phyloP scores from a whole-genome alignment of 1,284 basidiomycete genomes.

The Volvariella surrecta region DNA sequence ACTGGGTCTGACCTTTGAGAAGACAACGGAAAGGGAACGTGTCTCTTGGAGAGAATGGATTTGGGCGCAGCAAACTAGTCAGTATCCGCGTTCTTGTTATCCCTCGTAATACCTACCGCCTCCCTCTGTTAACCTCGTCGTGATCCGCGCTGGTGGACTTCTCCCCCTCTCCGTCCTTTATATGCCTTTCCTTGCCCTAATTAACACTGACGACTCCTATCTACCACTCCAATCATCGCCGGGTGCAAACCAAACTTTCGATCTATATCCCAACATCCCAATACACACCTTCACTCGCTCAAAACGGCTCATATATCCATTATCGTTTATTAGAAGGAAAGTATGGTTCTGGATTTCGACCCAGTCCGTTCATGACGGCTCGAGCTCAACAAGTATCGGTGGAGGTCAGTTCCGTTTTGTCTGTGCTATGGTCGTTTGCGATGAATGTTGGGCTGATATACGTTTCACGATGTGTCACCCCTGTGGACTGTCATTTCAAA shows the following conservation, averaged over 20 bases:
- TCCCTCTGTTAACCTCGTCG: no score
- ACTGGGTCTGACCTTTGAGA: slow-evolving; percentile 43
- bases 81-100: slow-evolving; percentile 12
- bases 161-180: not conserved
- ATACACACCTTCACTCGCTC: no score
- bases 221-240: no score
- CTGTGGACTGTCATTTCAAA: no score
- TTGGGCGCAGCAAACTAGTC: slow-evolving; percentile 75
- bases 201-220: no score
- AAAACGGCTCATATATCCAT: slow-evolving; percentile 2
- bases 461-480: no score
- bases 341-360: slow-evolving; percentile 68
- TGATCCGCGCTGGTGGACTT: no score
- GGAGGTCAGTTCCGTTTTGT: not conserved
- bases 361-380: slow-evolving; percentile 56
- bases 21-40: slow-evolving; percentile 42
- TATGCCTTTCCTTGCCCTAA: slow-evolving; percentile 2
- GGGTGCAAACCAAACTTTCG: no score
- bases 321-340: slow-evolving; percentile 29
- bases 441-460: not conserved
- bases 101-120: not conserved
- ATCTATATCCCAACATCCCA: no score
- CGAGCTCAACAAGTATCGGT: not conserved
- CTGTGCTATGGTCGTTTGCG: slow-evolving; percentile 2
- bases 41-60: slow-evolving; percentile 75